Evolutionary conservation across 805 yeast species (phyloP).

Genomic region (Saccharomyces paradoxus): DNA sequence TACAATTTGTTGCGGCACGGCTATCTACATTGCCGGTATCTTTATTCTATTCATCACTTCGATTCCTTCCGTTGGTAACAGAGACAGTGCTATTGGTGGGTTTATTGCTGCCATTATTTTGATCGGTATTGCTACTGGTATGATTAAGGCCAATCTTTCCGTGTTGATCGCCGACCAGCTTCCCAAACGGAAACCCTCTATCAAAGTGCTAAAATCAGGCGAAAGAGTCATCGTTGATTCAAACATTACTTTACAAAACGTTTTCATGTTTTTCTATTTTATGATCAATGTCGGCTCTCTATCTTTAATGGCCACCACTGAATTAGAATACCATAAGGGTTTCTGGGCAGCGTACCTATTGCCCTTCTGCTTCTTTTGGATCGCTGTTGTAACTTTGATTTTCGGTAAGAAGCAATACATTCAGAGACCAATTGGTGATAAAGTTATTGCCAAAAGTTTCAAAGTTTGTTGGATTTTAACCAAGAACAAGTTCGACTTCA

Average conservation of each 20-base stretch:
- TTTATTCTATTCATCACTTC: slow-evolving; percentile 62
- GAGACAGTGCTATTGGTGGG: slow-evolving; percentile 54
- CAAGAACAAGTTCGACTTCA: slow-evolving; percentile 42
- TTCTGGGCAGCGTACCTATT: slow-evolving; percentile 69
- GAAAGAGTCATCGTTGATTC: slow-evolving; percentile 64
- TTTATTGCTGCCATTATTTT: slow-evolving; percentile 36
- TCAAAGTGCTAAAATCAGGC: slow-evolving; percentile 52
- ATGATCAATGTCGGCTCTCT: slow-evolving; percentile 71
- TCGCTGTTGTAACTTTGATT: slow-evolving; percentile 46
- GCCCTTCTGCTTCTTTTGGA: slow-evolving; percentile 60
- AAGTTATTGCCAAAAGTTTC: slow-evolving; percentile 50
- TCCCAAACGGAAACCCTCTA: slow-evolving; percentile 51
- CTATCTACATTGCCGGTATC: slow-evolving; percentile 53
- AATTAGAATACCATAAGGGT: slow-evolving; percentile 56
- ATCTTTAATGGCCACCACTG: slow-evolving; percentile 69
- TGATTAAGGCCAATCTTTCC: slow-evolving; percentile 69
- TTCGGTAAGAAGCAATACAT: slow-evolving; percentile 48
- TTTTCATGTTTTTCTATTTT: slow-evolving; percentile 69
- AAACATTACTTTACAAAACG: slow-evolving; percentile 59
- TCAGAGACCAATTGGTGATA: slow-evolving; percentile 53
- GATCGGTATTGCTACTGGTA: slow-evolving; percentile 73
- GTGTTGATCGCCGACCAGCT: slow-evolving; percentile 66
- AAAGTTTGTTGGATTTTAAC: slow-evolving; percentile 36
- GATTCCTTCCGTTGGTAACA: slow-evolving; percentile 45
- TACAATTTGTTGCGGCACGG: slow-evolving; percentile 55